These are phyloP conservation scores for Sherardia arvensis DNA, from an alignment of 257 asterid species.

Conservation along the genomic window DNA sequence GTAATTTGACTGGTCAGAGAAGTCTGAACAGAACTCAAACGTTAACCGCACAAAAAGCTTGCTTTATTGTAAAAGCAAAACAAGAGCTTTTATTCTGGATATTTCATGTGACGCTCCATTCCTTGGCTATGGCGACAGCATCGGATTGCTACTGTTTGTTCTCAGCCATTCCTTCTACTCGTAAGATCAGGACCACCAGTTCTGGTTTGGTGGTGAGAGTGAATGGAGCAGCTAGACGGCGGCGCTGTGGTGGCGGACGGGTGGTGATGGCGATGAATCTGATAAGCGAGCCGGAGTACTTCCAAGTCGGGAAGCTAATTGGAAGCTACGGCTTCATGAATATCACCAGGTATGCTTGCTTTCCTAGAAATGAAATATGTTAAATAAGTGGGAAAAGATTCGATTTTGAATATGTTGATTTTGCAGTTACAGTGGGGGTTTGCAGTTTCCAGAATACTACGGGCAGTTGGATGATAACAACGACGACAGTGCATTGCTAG, in stretches of 20 bases:
- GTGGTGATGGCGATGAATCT: constrained; percentile 35
- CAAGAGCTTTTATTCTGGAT: not conserved
- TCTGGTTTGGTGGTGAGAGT: not conserved
- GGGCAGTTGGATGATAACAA: not conserved
- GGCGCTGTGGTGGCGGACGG: not conserved
- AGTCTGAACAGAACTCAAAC: not conserved
- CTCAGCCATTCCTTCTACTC: not conserved
- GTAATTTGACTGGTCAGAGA: not conserved
- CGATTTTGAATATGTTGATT: not conserved
- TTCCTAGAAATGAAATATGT: too few relatives aligned
- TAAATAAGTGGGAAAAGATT: not conserved
- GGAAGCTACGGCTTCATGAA: constrained; percentile 94
- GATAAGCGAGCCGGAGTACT: constrained; percentile 53
- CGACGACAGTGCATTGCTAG: not conserved
- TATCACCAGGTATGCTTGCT: constrained; percentile 45
- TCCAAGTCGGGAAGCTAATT: constrained; percentile 74
- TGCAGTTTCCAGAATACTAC: not conserved
- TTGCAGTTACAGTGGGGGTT: constrained; percentile 1
- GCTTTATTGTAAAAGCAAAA: not conserved
- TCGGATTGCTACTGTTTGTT: not conserved
- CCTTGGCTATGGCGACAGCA: constrained; percentile 1
- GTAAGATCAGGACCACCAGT: not conserved
- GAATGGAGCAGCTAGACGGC: not conserved
- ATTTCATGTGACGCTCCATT: not conserved
- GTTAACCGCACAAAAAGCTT: not conserved